Conservation (phyloP, 2,329 filamentous ascomycete genomes). For the Emergomyces pasteurianus region DNA sequence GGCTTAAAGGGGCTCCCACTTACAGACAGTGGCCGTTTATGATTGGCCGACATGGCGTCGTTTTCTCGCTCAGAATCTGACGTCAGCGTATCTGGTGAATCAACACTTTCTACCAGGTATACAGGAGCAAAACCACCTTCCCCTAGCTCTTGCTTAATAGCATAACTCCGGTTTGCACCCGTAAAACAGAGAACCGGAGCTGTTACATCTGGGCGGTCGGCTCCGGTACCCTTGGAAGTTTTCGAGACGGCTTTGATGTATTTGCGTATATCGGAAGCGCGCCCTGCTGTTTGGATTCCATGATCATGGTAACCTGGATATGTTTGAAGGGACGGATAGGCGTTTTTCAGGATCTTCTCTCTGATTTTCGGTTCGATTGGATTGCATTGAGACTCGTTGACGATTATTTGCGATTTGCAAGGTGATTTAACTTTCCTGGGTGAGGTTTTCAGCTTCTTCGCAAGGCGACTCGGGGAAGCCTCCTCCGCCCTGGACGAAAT, state of each 20-base stretch:
- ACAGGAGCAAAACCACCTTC: slow-evolving; percentile 92
- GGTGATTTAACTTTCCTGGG: slow-evolving; percentile 10
- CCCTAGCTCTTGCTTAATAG: slow-evolving; percentile 72
- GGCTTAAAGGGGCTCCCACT: slow-evolving; percentile 14
- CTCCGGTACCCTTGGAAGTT: slow-evolving; percentile 26
- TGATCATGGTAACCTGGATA: slow-evolving; percentile 76
- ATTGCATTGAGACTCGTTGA: slow-evolving; percentile 76
- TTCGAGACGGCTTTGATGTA: slow-evolving; percentile 58
- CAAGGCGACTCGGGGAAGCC: slow-evolving; percentile 25
- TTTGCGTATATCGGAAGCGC: slow-evolving; percentile 65
- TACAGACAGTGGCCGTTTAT: slow-evolving; percentile 40
- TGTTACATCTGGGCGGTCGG: slow-evolving; percentile 48
- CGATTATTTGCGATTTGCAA: slow-evolving; percentile 47
- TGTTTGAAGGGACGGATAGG: slow-evolving; percentile 59
- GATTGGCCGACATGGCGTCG: slow-evolving; percentile 35
- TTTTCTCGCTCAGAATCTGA: slow-evolving; percentile 25
- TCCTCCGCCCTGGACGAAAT: slow-evolving; percentile 24
- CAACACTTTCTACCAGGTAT: slow-evolving; percentile 71
- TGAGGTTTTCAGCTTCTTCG: slow-evolving; percentile 24
- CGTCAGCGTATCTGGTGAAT: slow-evolving; percentile 31
- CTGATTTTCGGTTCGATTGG: slow-evolving; percentile 70
- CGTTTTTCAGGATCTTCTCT: slow-evolving; percentile 59
- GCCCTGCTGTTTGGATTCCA: slow-evolving; percentile 49
- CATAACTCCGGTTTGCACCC: slow-evolving; percentile 55
- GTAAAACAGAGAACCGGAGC: slow-evolving; percentile 58